Base-by-base conservation (phyloP, 2,329 filamentous ascomycete genomes). In the Paecilomyces variotii region DNA sequence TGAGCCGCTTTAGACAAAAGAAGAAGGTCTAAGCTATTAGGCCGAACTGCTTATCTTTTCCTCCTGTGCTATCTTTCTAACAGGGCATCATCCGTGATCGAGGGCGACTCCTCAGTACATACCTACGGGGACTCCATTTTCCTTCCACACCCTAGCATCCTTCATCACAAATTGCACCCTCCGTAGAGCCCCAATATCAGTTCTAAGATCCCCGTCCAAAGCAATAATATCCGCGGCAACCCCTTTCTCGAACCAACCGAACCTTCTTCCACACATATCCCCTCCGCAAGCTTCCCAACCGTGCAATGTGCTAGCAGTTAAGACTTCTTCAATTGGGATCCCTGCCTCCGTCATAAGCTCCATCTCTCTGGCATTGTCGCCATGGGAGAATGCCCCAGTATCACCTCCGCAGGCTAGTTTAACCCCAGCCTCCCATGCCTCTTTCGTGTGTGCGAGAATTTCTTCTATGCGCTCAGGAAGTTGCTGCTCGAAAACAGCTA, bases 281-380 rank as follows among this genome's bases (percentile, higher is more conserved):
- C 74, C 76, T 0, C 82, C 82, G 60, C 82, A 84, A 5, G 80
- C 76, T 59, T 83, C 77, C 81, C 82, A 84, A 0, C 82, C 83
- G 25, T 76, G 77, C 2, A 84, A 61, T 4, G 79, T 83, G 12
- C 75, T 77, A 3, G 80, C 77, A 57, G 78, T 76, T 30, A 84
- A 67, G 0, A 80, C 78, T 50, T 83, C 79, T 27, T 72, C 75
- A 0, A 83, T 60, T 0, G 79, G 77, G 1, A 85, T 68, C 0
- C 81, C 82, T 4, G 80, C 78, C 49, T 79, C 71, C 0, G 79
- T 65, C 73, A 84, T 74, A n/a, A 84, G 68, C 66, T 84, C 82
- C 59, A 84, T 63, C 66, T 85, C 82, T 2, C 81, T 66, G 0
- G 68, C 78, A 56, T 81, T 81, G 14, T 83, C 74, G 0, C 82